phyloP scores from a whole-genome alignment of 352 stramenopile species.

The Phytopythium ostracodes region DNA sequence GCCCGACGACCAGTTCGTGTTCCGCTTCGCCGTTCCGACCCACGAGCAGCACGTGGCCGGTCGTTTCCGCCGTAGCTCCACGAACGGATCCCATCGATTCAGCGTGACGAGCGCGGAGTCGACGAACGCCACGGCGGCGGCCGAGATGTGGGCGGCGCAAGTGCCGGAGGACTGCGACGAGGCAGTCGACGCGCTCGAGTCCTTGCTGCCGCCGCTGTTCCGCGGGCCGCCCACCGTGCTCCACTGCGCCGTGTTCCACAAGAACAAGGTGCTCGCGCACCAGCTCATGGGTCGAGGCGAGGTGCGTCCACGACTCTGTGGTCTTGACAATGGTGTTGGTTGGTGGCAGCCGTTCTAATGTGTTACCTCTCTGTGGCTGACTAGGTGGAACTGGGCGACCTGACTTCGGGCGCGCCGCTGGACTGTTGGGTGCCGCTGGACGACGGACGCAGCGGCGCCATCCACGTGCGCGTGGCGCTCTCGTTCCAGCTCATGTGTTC shows the following conservation, averaged over 20 bases:
- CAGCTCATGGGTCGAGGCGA: slow-evolving; percentile 69
- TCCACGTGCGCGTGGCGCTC: slow-evolving; percentile 60
- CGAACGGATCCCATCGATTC: background rate
- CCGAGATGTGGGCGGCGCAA: slow-evolving; percentile 42
- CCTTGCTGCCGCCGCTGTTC: slow-evolving; percentile 60
- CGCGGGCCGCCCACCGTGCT: slow-evolving; percentile 53
- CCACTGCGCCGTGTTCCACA: slow-evolving; percentile 67
- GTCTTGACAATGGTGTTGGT: too few species aligned
- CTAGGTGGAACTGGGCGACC: slow-evolving; percentile 41
- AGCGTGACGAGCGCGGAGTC: slow-evolving; percentile 10
- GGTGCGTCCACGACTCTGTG: slow-evolving; percentile 19
- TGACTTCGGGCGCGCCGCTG: slow-evolving; percentile 59
- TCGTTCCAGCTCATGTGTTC: slow-evolving; percentile 85
- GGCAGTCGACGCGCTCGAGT: slow-evolving; percentile 42
- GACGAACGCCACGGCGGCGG: slow-evolving; percentile 12
- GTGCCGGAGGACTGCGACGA: slow-evolving; percentile 23
- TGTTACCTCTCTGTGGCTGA: background rate
- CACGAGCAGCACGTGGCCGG: slow-evolving; percentile 39
- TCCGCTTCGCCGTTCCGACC: slow-evolving; percentile 75
- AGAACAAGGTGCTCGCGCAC: slow-evolving; percentile 75
- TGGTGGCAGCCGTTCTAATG: background rate
- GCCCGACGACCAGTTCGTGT: slow-evolving; percentile 54
- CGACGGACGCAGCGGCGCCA: slow-evolving; percentile 42
- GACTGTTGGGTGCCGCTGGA: slow-evolving; percentile 70
- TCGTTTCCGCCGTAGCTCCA: slow-evolving; percentile 10